These are phyloP conservation scores for Pichia californica DNA, from an alignment of 805 yeast species.

Conservation along the genomic window DNA sequence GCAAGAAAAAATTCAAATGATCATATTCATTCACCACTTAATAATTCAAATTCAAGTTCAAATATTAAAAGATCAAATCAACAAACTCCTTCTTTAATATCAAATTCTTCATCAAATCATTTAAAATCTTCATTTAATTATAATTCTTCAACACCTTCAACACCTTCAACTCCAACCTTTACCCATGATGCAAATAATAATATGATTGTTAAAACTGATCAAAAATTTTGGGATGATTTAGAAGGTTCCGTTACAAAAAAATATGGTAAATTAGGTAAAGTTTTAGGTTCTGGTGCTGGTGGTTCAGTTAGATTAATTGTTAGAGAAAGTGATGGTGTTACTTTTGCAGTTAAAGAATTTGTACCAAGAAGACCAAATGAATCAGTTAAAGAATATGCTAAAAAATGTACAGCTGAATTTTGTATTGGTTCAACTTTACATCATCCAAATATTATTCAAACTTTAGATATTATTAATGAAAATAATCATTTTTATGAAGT, in stretches of 20 bases:
- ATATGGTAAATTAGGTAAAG: constrained; percentile 69
- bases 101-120: not conserved
- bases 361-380: constrained; percentile 68
- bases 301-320: constrained; percentile 73
- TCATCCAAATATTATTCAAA: constrained; percentile 75
- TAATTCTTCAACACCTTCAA: too few species aligned
- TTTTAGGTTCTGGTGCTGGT: constrained; percentile 82
- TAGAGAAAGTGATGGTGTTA: constrained; percentile 60
- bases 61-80: not conserved
- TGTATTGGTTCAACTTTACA: constrained; percentile 79
- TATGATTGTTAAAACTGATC: constrained; percentile 34
- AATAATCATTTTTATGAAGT: constrained; percentile 70
- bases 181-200: constrained; percentile 35
- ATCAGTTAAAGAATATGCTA: constrained; percentile 68
- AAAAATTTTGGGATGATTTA: constrained; percentile 38
- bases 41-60: constrained; percentile 5
- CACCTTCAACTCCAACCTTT: constrained; percentile 29
- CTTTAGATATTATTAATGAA: constrained; percentile 66
- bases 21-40: constrained; percentile 3
- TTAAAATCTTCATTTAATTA: constrained; percentile 4
- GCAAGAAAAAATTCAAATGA: constrained; percentile 26
- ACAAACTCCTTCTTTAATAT: constrained; percentile 16
- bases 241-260: constrained; percentile 50
- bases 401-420: constrained; percentile 83
- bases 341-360: constrained; percentile 81